phyloP scores from a whole-genome alignment of 2,329 filamentous ascomycete genomes.

The Fusarium drepaniforme region DNA sequence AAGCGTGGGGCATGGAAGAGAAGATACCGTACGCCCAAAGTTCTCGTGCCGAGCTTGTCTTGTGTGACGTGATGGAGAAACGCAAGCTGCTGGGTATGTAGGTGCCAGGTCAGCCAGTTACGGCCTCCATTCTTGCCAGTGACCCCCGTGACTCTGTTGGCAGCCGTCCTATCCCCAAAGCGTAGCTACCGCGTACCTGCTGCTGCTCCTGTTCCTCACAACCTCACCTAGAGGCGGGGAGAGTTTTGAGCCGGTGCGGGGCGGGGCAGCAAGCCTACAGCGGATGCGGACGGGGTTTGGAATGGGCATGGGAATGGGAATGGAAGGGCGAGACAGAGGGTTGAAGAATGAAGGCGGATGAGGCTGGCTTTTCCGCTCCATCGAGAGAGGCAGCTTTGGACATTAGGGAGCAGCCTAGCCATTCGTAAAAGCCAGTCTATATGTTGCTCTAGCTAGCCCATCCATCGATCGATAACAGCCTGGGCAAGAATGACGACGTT shows the following conservation, averaged over 20 bases:
- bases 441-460: background rate
- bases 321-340: slow-evolving; percentile 24
- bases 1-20: background rate
- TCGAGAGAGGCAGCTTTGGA: background rate
- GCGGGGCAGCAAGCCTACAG: slow-evolving; percentile 33
- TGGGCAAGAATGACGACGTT: background rate
- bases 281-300: slow-evolving; percentile 30
- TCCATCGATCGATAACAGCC: background rate
- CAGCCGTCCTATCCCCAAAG: slow-evolving; percentile 35
- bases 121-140: slow-evolving; percentile 25
- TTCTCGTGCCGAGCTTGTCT: slow-evolving; percentile 1
- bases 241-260: slow-evolving; percentile 29
- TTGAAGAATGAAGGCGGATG: slow-evolving; percentile 37
- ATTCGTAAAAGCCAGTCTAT: background rate
- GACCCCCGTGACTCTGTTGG: slow-evolving; percentile 7
- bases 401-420: background rate
- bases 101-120: slow-evolving; percentile 1
- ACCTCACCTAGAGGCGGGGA: slow-evolving; percentile 28
- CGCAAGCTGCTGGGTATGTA: background rate
- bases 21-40: background rate
- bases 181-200: slow-evolving; percentile 27
- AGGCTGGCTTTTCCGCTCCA: slow-evolving; percentile 8
- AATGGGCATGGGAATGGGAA: slow-evolving; percentile 38
- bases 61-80: slow-evolving; percentile 2
- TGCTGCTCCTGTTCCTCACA: slow-evolving; percentile 1